Base-by-base conservation (phyloP, 768 basidiomycete species). In the Trametes villosa region DNA sequence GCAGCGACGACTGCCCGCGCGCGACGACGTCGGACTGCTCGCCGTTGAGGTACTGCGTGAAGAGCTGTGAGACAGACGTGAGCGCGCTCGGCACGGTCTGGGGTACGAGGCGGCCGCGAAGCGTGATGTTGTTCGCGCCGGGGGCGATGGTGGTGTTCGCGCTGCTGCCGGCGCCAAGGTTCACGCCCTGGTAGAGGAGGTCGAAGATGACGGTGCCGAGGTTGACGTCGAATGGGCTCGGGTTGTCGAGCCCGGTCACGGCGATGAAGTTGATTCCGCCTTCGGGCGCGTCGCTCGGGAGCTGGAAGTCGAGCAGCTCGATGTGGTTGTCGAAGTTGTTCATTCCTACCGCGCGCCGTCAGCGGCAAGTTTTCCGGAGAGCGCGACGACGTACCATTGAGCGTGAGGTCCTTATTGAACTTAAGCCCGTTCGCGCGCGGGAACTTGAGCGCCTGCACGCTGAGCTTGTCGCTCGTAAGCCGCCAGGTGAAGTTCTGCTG, bases 21-120 rank as follows among this genome's bases (percentile, higher is more conserved):
- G 88, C 89, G 57, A 85, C 68, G 36, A 91, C 86, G 4, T 75
- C 79, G 4, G 87, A 84, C 18, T 65, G 71, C 24, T 83, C 81
- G 24, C 86, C 80, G 66, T 92, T 91, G 63, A 92, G 75, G 68
- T 89, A 91, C 47, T 83, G 82, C 17, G 87, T 88, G 72, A 91
- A 91, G 41, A 91, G 75, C 53, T 82, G 70, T 8, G 86, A 86
- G 47, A 89, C 75, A n/a, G 68, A 65, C 4, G 72, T 75, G 40
- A 90, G 79, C 45, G 80, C 74, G 7, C 72, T 68, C 11, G 79
- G 59, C 24, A 74, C 74, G 13, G 77, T 79, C 57, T 90, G 86
- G 5, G 77, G 81, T 41, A 85, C 66, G 40, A 91, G 77, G 24
- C 77, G 74, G 13, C 89, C 89, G 13, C 67, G 72, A 53, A 91